These are phyloP conservation scores for Ceratobasidium sp. DNA, from an alignment of 1,284 basidiomycete genomes.

Conservation along the genomic window DNA sequence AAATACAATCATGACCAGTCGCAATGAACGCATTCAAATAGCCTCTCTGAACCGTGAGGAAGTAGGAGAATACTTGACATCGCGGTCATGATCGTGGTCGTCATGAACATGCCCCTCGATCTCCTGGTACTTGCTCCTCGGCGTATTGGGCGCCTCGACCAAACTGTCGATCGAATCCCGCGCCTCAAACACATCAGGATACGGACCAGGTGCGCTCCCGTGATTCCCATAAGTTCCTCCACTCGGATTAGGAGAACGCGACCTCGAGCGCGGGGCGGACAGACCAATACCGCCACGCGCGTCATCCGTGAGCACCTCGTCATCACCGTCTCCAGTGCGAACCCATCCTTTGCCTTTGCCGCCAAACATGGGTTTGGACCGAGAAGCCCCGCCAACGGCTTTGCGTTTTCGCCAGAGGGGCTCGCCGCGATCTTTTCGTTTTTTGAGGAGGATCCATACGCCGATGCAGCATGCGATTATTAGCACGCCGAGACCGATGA, in stretches of 20 bases:
- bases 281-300: conserved; percentile 36
- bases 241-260: conserved; percentile 45
- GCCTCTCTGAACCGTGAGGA: conserved; percentile 15
- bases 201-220: conserved; percentile 44
- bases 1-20: not conserved
- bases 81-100: conserved; percentile 18
- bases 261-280: conserved; percentile 42
- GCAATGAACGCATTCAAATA: not conserved
- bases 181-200: conserved; percentile 46
- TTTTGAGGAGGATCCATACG: conserved; percentile 46
- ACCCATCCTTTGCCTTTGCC: conserved; percentile 42
- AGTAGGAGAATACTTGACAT: conserved; percentile 28
- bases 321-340: conserved; percentile 44
- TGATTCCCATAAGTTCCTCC: conserved; percentile 37
- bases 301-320: conserved; percentile 32
- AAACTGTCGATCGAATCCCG: conserved; percentile 48
- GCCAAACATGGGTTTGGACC: conserved; percentile 36
- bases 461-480: conserved; percentile 46
- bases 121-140: conserved; percentile 30
- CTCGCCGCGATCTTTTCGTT: conserved; percentile 45
- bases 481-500: conserved; percentile 48
- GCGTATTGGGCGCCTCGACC: conserved; percentile 44
- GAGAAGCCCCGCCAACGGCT: conserved; percentile 1
- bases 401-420: conserved; percentile 45
- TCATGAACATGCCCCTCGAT: conserved; percentile 33